Conservation (phyloP, 768 basidiomycete genomes). For the Boletales sp. region DNA sequence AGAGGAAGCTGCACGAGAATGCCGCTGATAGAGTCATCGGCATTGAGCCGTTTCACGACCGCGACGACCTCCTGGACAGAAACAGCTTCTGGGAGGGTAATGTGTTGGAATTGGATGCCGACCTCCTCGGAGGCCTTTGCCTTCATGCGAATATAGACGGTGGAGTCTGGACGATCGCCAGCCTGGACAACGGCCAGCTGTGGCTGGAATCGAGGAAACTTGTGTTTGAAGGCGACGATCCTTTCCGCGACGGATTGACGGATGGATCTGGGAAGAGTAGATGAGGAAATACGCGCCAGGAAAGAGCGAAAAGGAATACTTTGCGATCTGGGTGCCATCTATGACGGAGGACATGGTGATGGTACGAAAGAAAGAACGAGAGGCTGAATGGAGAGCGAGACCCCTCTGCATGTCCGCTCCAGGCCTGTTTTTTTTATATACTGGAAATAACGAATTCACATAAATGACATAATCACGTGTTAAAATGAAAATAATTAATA, state of each 20-base stretch:
- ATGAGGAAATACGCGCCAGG: conserved; percentile 11
- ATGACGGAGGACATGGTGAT: conserved; percentile 53
- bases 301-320: conserved; percentile 44
- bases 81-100: conserved; percentile 66
- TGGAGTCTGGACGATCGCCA: conserved; percentile 87
- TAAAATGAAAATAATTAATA: too few relatives aligned
- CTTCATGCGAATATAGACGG: conserved; percentile 96
- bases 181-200: conserved; percentile 92
- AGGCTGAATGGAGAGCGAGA: neutral
- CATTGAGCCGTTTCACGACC: conserved; percentile 77
- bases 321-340: conserved; percentile 82
- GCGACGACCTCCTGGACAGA: conserved; percentile 72
- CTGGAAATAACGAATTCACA: neutral
- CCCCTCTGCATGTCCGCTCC: conserved; percentile 1
- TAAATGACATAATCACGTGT: conserved; percentile 20
- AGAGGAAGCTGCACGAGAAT: conserved; percentile 96
- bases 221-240: conserved; percentile 60
- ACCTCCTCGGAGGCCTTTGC: conserved; percentile 91
- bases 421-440: too few relatives aligned
- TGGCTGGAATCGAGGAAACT: conserved; percentile 86
- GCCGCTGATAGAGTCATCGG: conserved; percentile 77
- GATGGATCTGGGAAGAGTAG: conserved; percentile 55
- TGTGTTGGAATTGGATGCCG: conserved; percentile 83
- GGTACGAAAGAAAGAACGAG: conserved; percentile 19
- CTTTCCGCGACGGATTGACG: conserved; percentile 70